Evolutionary conservation across 371 early-diverging fungal species (phyloP), one percentile per base, ranked within the genome.

Genomic region (Mucor racemosus): DNA sequence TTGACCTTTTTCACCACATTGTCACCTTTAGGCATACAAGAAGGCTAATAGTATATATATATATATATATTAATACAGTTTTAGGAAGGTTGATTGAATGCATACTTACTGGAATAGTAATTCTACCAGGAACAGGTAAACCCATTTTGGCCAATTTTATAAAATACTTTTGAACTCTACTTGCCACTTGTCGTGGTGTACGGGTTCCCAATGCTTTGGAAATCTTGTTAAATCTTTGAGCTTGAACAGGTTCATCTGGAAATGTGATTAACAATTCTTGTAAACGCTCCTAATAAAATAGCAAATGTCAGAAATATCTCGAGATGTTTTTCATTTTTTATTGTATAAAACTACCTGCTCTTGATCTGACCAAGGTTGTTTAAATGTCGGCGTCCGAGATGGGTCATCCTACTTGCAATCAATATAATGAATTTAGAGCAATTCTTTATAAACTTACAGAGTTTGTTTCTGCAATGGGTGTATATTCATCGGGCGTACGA

Each of bases 101-200:
- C 3, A 15, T 1, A 61, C 73, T 75, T 76, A 82, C 82, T 4
- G 84, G 79, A 59, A 83, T 78, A 1, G 75, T 81, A 60, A 86
- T 85, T 40, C 87, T 67, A 17, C 88, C 89, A 46, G 89, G 88
- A 5, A 88, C 86, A 60, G 87, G 87, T 56, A 89, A 65, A 13
- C 89, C 89, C 44, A 81, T 63, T 64, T 88, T 89, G 14, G 87
- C 87, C 40, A 89, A 65, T 62, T 88, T 89, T 74, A 85, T 87
- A 65, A 89, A 89, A 60, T 88, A 87, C 67, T 89, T 89, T 72
- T 89, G 88, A 5, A 89, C 85, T 42, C 89, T 81, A 67, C 89
- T 88, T 9, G 86, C 86, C 41, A 86, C 86, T 74, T 89, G 89
- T 41, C 80, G 82, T 21, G 87, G 84, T 11, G 88, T 85, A 57